Base-by-base conservation (phyloP, 1,139 yeast genomes). In the Saccharomyces hybrid region DNA sequence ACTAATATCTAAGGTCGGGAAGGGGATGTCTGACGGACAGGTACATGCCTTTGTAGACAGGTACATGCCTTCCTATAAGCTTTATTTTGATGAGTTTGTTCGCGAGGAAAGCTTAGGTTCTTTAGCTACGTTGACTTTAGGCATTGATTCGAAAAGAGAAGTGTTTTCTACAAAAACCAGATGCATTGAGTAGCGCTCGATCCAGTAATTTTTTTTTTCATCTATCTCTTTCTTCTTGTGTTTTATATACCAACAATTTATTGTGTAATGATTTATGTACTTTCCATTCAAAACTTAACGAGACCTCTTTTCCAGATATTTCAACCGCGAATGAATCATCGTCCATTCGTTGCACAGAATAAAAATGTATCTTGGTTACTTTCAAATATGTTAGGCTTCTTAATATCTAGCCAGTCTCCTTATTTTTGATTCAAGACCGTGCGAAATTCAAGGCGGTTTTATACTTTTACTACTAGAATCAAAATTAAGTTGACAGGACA, bases 1-100 rank as follows among this genome's bases (percentile, higher is more conserved):
- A 2, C 71, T 89, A 63, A 81, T 84, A 8, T 59, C 60, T 7
- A 59, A 58, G 3, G 73, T 68, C 14, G 96, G 96, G 0, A 57
- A 65, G 1, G 98, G 98, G 0, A 90, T 93, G 98, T 72, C 83
- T 1, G 95, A 88, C 62, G 77, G 68, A 0, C 78, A 86, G 63
- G 96, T 93, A 3, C 67, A 62, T 8, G 58, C 60, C 26, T 93
- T 93, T 73, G 83, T 93, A 7, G 82, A 86, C 58, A 78, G 96
- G 57, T 93, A 93, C 69, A 86, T 88, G 89, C 96, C 96, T 0
- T 80, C 86, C 31, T 93, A 93, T 65, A 79, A 81, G 59, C 65
- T 91, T 26, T 93, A 86, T 67, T 84, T 82, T 63, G 73, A 75
- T 8, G 69, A 73, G 1, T 71, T 86, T 52, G 61, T 66, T 0